Percentiles rank a stretch among this genome's conserved stretches.
Evolutionary conservation across 1,284 basidiomycete species (phyloP).

Genomic region (Cerrena zonata): DNA sequence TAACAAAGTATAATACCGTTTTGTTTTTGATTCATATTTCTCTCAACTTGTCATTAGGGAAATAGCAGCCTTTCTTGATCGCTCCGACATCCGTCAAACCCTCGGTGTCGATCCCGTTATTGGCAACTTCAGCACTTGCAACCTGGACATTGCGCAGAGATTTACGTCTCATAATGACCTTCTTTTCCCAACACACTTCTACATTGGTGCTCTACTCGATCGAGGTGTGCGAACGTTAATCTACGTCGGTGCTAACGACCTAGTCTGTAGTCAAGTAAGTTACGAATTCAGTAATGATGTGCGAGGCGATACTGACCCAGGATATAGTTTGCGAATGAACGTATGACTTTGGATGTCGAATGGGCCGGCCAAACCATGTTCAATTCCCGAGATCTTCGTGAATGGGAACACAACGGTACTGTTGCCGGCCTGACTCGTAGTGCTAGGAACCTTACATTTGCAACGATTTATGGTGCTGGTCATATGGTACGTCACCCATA

Average conservation of each 20-base stretch:
- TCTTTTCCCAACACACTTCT: conserved; percentile 41
- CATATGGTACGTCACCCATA: conserved; percentile 48
- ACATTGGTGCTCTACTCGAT: conserved; percentile 70
- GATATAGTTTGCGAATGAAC: conserved; percentile 47
- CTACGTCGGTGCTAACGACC: conserved; percentile 48
- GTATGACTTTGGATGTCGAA: conserved; percentile 54
- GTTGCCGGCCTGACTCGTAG: conserved; percentile 53
- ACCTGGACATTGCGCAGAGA: conserved; percentile 32
- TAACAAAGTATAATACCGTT: conserved; percentile 12
- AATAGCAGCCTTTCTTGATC: conserved; percentile 35
- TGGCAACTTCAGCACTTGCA: conserved; percentile 48
- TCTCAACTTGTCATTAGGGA: conserved; percentile 29
- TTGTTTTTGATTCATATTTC: conserved; percentile 1
- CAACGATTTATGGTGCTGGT: conserved; percentile 56
- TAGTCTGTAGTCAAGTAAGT: conserved; percentile 1
- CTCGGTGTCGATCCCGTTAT: conserved; percentile 47
- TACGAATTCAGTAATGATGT: not conserved
- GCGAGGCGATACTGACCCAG: no score
- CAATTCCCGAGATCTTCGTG: conserved; percentile 38
- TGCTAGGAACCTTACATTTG: conserved; percentile 57
- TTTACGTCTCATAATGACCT: conserved; percentile 39
- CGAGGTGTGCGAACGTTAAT: conserved; percentile 68
- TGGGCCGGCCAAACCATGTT: conserved; percentile 57
- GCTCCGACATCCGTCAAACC: not conserved
- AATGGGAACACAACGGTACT: conserved; percentile 51